These are phyloP conservation scores for Tolypocladium inflatum DNA, from an alignment of 2,329 filamentous ascomycete species.

Conservation along the genomic window DNA sequence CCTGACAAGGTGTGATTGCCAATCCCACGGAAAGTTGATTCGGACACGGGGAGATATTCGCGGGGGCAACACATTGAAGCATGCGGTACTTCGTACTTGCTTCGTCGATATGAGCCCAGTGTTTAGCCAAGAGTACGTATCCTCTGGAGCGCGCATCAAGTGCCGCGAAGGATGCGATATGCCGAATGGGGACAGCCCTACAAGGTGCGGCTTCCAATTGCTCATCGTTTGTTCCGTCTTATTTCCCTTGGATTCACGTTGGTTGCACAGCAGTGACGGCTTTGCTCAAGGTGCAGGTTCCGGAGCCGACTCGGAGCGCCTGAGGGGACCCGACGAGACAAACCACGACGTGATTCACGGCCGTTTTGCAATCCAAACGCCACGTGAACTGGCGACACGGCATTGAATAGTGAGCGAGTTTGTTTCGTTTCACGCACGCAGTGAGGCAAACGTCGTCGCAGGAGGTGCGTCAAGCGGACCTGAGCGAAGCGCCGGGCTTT, in stretches of 20 bases:
- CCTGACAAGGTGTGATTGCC: too few relatives aligned
- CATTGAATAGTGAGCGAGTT: not conserved
- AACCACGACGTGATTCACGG: not conserved
- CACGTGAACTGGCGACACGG: not conserved
- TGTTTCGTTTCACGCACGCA: not conserved
- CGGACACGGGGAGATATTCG: too few relatives aligned
- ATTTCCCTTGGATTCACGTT: not conserved
- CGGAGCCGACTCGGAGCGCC: too few relatives aligned
- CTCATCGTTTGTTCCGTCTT: not conserved
- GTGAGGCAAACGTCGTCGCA: constrained; percentile 1
- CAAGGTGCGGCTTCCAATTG: not conserved
- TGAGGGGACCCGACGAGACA: not conserved
- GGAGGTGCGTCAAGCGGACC: not conserved
- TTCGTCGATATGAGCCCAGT: too few relatives aligned
- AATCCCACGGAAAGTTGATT: too few relatives aligned
- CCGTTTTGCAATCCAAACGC: not conserved
- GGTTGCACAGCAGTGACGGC: not conserved
- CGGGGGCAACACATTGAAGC: too few relatives aligned
- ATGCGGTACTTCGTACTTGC: too few relatives aligned
- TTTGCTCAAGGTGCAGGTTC: not conserved
- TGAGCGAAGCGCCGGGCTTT: not conserved
- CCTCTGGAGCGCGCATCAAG: too few relatives aligned
- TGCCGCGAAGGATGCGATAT: not conserved
- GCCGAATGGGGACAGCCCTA: not conserved
- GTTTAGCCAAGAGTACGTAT: too few relatives aligned